Evolutionary conservation across 352 stramenopile species (phyloP), one percentile per base, ranked within the genome.

Genomic region (Plasmopara muralis): DNA sequence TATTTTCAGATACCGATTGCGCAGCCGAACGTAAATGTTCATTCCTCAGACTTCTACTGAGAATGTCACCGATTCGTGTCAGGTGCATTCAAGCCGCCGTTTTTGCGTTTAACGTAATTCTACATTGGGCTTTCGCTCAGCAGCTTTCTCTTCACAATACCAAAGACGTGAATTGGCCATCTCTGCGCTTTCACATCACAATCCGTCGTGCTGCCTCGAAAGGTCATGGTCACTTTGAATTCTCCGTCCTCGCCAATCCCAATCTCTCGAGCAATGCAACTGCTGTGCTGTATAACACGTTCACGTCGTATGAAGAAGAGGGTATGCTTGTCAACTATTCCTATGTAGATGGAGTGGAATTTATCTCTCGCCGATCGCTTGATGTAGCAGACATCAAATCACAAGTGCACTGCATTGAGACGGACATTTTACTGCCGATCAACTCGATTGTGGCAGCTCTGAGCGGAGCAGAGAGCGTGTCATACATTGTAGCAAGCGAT

Each of bases 231-330:
- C 30, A 61, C 15, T 60, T 57, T 13, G 39, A 63, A 13, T 70
- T 75, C 40, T 53, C 62, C 6, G 44, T 75, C 7, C 40, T 77
- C 7, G 70, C 60, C 0, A 60, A 66, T 25, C 70, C 58, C 6
- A 55, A 62, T 9, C 44, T 66, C 29, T 49, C 20, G 10, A 37
- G 6, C 14, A 30, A 57, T 15, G 37, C 30, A 41, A 53, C 20
- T n/a, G 52, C 43, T 13, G 64, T 79, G 29, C 40, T 70, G 15
- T 79, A 71, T 45, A 41, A 77, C 35, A 56, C 38, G 14, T 62
- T 70, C 44, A 47, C 63, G 5, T 37, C 46, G 4, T 64, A 67
- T 35, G 16, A 14, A 25, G 64, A 70, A 49, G 49, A 55, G 18
- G 37, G 53, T 15, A 62, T 48, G 10, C 13, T 54, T 5, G 61